A percentile compares a stretch with the other conserved stretches of the same genome.
phyloP scores from a whole-genome alignment of 306 rosid species.

The Cotoneaster glaucophyllus region DNA sequence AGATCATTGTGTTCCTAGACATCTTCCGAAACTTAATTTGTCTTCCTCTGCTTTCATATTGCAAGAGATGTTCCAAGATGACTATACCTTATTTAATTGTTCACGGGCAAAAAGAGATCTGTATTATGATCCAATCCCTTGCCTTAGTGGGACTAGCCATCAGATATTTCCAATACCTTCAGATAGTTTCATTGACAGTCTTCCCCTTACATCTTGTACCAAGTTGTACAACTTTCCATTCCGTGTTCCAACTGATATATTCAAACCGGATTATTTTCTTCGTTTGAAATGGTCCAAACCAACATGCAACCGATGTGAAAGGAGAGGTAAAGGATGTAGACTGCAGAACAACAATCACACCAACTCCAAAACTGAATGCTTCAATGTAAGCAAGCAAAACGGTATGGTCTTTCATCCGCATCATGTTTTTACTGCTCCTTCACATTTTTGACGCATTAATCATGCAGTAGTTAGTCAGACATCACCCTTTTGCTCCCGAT shows the following conservation, averaged over 20 bases:
- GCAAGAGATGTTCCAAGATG: background rate
- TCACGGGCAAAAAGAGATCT: background rate
- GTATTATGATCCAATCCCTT: background rate
- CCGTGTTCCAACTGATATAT: background rate
- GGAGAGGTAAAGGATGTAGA: background rate
- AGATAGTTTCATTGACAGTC: background rate
- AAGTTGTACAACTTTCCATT: background rate
- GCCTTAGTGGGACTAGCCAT: background rate
- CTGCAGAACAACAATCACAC: background rate
- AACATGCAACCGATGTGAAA: background rate
- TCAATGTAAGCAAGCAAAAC: background rate
- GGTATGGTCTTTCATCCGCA: background rate
- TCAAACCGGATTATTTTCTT: background rate
- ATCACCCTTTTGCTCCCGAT: too few species aligned
- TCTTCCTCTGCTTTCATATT: constrained; percentile 3
- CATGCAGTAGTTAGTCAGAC: too few species aligned
- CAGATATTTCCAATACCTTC: fast-evolving
- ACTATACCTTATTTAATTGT: constrained; percentile 6
- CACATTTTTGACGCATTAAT: background rate
- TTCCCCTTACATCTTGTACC: background rate
- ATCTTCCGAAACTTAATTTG: background rate
- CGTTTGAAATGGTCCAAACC: background rate
- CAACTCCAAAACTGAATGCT: background rate
- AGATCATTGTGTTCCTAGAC: background rate
- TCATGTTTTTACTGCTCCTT: background rate